Base-by-base conservation (phyloP, 129 eudicot species). In the Flaveria linearis region DNA sequence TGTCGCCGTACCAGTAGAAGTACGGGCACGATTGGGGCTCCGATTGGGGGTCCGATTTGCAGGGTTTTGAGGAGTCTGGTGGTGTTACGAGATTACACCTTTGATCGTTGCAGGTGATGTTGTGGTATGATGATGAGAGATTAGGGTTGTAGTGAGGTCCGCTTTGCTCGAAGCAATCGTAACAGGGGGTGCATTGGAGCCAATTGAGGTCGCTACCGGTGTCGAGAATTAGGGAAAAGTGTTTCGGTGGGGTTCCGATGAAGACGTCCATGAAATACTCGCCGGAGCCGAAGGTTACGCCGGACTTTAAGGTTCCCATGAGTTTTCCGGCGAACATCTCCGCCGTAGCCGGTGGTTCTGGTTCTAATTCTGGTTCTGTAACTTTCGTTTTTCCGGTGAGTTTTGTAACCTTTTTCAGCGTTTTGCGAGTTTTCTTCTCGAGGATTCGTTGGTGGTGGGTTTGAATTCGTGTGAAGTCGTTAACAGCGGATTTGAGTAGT, bases 231-330 rank as follows among this genome's bases (percentile, higher is more conserved):
- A 95, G 17, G 9, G 91, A 89, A 76, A 17, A 95, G 26, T 95
- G 99, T 82, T 86, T 91, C 57, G 99, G 96, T 42, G 99, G 99
- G 41, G 94, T 89, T 46, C 99, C 99, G 10, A 95, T 26, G 51
- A 87, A 95, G 26, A 95, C 97, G 82, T 95, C 99, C 92, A 95
- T 91, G 72, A 95, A 89, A 71, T 95, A 95, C 86, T 95, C 99
- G 0, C 99, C 99, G 9, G 99, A 95, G 1, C 99, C 99, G 8
- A 91, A 86, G 22, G 89, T 95, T 15, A 89, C 99, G 18, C 99
- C 99, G 9, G 99, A 95, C 51, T 85, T 91, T 15, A 95, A 62
- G 0, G 91, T 95, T 0, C 96, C 99, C 87, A 83, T 86, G n/a
- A 95, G 79, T 61, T 89, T 85, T 4, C 90, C 92, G 57, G 88